These are phyloP conservation scores for Aspergillus eucalypticola DNA, from an alignment of 2,329 filamentous ascomycete species.

Conservation along the genomic window DNA sequence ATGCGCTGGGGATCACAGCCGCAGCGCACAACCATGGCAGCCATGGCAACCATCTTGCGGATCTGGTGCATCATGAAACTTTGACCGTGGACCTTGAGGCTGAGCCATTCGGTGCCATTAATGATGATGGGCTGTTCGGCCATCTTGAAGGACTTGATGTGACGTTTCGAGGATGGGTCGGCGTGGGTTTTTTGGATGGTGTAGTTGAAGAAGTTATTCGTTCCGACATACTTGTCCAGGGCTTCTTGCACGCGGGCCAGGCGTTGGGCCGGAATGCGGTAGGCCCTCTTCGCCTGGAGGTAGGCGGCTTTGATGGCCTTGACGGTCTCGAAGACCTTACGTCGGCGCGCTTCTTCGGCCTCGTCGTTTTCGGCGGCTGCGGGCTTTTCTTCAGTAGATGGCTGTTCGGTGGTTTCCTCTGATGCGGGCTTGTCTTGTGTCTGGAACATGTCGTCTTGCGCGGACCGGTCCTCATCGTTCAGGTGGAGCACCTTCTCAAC, in stretches of 20 bases:
- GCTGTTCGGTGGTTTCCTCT: background rate
- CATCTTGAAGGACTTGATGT: slow-evolving; percentile 88
- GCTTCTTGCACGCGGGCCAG: slow-evolving; percentile 73
- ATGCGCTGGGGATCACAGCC: slow-evolving; percentile 74
- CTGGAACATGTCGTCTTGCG: slow-evolving; percentile 22
- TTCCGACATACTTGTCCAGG: slow-evolving; percentile 76
- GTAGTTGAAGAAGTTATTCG: slow-evolving; percentile 95
- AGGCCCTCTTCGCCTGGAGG: slow-evolving; percentile 76
- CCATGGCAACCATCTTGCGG: slow-evolving; percentile 97
- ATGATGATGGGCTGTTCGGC: slow-evolving; percentile 77
- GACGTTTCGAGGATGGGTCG: slow-evolving; percentile 82
- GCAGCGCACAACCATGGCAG: slow-evolving; percentile 77
- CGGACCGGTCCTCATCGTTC: slow-evolving; percentile 36
- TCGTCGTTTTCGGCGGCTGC: background rate
- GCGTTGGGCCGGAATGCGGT: slow-evolving; percentile 74
- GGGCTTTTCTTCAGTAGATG: slow-evolving; percentile 8
- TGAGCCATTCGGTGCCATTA: slow-evolving; percentile 91
- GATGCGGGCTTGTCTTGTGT: slow-evolving; percentile 18
- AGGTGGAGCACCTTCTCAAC: slow-evolving; percentile 45
- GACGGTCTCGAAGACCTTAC: slow-evolving; percentile 64
- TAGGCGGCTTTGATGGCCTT: slow-evolving; percentile 80
- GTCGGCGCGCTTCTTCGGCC: slow-evolving; percentile 29
- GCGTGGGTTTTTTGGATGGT: slow-evolving; percentile 81
- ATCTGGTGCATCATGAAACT: slow-evolving; percentile 99
- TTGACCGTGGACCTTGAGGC: slow-evolving; percentile 92